phyloP scores from a whole-genome alignment of 176 grass and related monocot species.

The Sorghum bicolor region Sorghum_bicolor_NCBIv3 NC_012871.2:73602001-73602500 shows the following conservation, averaged over 20 bases:
- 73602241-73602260: constrained; percentile 69
- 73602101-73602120: constrained; percentile 52
- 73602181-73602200: constrained; percentile 15
- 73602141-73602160: constrained; percentile 63
- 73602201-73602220: constrained; percentile 58
- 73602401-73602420: constrained; percentile 20
- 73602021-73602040: constrained; percentile 77
- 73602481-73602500: neutral
- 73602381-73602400: neutral
- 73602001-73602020: constrained; percentile 96
- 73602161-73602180: neutral
- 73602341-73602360: neutral
- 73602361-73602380: too few species aligned
- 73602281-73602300: constrained; percentile 18
- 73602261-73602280: constrained; percentile 65
- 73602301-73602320: constrained; percentile 33
- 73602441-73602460: neutral
- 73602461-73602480: neutral
- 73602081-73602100: constrained; percentile 95
- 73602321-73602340: constrained; percentile 30
- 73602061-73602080: constrained; percentile 92
- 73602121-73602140: constrained; percentile 62
- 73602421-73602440: neutral
- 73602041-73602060: constrained; percentile 63
- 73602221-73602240: constrained; percentile 51